Base-by-base conservation (phyloP, 208 protist genomes). In the Acanthamoeba divionensis region DNA sequence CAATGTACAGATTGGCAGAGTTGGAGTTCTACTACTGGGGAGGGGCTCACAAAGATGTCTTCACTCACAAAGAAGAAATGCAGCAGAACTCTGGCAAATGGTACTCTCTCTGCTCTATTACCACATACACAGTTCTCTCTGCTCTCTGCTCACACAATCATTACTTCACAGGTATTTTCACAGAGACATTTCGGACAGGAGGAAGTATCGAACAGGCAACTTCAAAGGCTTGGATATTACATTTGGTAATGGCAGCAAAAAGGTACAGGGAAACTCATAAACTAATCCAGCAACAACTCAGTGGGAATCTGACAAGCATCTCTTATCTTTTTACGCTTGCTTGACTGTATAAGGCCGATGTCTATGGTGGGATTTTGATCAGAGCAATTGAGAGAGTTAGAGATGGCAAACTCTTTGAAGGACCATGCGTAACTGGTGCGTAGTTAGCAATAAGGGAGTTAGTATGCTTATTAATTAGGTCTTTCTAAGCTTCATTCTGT, bases 151-250 rank as follows among this genome's bases (percentile, higher is more conserved):
- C 52, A 21, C 52, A 15, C 52, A 15, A 21, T 15, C 52, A 15
- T 57, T 57, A 15, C 52, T 69, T n/a, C n/a, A 31, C 62, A 69
- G 62, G 62, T 83, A 83, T 54, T 83, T 83, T 33, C 73, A 83
- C 73, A 47, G 73, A 0, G 73, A 83, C 48, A 54, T 83, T 47
- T 33, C 73, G 3, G 73, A 83, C 26, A 1, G 48, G 47, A 1
- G 18, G 57, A 2, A 29, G 29, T 88, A 69, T 31, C 50, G 79
- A n/a, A 69, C 50, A 29, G 79, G 79, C 50, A 88, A 88, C 79
- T 88, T 88, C 79, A 88, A 88, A 44, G 79, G 55, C 8, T 47
- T 88, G 26, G 79, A 88, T 60, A 41, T 88, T 47, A 88, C 79
- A 41, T 88, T 88, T 50, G 79, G 79, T 33, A 85, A 85, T 18